Conservation (phyloP, 2,329 filamentous ascomycete genomes). For the Furcasterigmium furcatum region DNA sequence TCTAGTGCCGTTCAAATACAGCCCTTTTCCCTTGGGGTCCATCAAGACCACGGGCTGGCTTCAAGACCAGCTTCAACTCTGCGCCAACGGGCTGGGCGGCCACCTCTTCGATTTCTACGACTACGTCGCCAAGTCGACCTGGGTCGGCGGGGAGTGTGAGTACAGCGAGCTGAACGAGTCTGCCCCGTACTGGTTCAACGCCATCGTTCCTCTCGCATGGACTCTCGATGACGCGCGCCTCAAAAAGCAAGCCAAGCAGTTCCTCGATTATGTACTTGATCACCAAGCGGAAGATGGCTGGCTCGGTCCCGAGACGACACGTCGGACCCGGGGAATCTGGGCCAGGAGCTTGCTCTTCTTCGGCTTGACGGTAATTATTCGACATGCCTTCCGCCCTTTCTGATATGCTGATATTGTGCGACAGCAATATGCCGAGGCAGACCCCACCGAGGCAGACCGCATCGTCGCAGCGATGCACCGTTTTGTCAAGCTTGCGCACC, state of each 20-base stretch:
- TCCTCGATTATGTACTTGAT: slow-evolving; percentile 42
- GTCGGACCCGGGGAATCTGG: no score
- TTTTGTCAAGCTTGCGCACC: no score
- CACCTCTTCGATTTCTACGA: slow-evolving; percentile 52
- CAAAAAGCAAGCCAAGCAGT: slow-evolving; percentile 19
- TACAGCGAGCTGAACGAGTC: slow-evolving; percentile 56
- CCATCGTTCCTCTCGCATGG: slow-evolving; percentile 54
- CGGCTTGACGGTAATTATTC: no score
- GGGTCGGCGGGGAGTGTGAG: slow-evolving; percentile 45
- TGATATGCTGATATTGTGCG: no score
- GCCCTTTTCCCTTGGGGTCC: slow-evolving; percentile 42
- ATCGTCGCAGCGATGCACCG: no score
- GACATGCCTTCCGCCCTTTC: no score
- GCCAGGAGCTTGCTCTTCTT: no score
- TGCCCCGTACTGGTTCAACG: slow-evolving; percentile 59
- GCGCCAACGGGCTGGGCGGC: slow-evolving; percentile 48
- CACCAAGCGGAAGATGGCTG: slow-evolving; percentile 52
- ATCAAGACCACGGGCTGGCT: slow-evolving; percentile 51
- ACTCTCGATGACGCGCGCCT: slow-evolving; percentile 32
- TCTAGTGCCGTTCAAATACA: slow-evolving; percentile 28
- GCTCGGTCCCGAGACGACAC: no score
- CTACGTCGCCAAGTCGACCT: slow-evolving; percentile 46
- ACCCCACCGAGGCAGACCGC: no score
- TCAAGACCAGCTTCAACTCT: slow-evolving; percentile 42
- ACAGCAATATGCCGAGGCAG: no score